phyloP scores from a whole-genome alignment of 768 basidiomycete species.

The Paxillus involutus region DNA sequence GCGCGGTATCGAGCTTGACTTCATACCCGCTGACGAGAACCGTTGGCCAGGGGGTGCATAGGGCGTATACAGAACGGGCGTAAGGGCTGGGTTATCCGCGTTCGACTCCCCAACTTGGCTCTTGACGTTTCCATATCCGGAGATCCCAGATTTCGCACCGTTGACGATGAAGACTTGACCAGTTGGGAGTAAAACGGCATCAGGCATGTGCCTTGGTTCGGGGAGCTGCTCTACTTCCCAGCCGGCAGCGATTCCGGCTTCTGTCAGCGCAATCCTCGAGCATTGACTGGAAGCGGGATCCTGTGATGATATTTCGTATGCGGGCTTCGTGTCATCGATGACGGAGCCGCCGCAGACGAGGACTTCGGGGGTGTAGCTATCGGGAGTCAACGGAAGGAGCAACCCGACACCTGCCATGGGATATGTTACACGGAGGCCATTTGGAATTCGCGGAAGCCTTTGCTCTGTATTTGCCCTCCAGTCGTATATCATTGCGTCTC shows the following conservation, averaged over 20 bases:
- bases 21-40: conserved; percentile 59
- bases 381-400: conserved; percentile 68
- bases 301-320: conserved; percentile 67
- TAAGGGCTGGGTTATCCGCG: conserved; percentile 69
- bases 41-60: conserved; percentile 50
- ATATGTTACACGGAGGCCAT: conserved; percentile 79
- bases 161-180: conserved; percentile 76
- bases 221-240: conserved; percentile 82
- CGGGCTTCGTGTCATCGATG: conserved; percentile 57
- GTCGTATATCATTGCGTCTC: conserved; percentile 77
- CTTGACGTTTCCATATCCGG: conserved; percentile 75
- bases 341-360: conserved; percentile 78
- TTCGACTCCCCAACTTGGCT: conserved; percentile 74
- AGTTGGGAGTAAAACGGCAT: conserved; percentile 79
- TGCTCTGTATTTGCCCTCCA: conserved; percentile 64
- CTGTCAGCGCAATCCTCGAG: conserved; percentile 63
- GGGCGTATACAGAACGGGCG: conserved; percentile 71
- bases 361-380: conserved; percentile 67
- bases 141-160: conserved; percentile 70
- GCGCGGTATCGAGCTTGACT: conserved; percentile 65
- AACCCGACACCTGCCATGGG: conserved; percentile 77
- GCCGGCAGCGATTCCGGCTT: conserved; percentile 60
- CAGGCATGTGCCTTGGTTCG: conserved; percentile 70
- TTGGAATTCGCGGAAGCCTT: conserved; percentile 66
- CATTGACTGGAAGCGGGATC: conserved; percentile 75